These are phyloP conservation scores for Camellia oleifera DNA, from an alignment of 179 eudicot species.

Conservation along the genomic window DNA sequence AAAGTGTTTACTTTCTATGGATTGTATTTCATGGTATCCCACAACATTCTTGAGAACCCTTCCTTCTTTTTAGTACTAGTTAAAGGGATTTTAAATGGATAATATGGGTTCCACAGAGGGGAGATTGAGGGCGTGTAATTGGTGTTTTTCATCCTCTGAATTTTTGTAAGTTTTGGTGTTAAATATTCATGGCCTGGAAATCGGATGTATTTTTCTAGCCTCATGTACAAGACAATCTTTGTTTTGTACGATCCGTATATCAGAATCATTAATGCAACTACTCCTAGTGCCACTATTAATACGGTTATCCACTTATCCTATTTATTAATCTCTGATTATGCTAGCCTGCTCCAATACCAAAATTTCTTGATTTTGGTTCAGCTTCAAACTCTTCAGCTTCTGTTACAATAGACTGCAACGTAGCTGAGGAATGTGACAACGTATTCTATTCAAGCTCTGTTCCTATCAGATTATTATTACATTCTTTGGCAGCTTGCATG, in stretches of 20 bases:
- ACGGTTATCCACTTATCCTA: no score
- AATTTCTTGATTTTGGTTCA: background rate
- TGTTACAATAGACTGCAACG: no score
- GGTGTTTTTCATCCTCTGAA: background rate
- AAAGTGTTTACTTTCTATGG: background rate
- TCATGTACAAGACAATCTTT: background rate
- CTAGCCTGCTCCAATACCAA: background rate
- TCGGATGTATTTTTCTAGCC: background rate
- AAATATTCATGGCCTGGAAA: background rate
- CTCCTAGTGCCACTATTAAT: background rate
- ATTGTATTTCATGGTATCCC: background rate
- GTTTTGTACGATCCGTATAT: no score
- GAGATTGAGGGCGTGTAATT: background rate
- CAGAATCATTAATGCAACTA: background rate
- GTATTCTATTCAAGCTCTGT: no score
- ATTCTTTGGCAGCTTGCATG: no score
- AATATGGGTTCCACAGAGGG: background rate
- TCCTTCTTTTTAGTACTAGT: background rate
- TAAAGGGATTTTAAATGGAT: background rate
- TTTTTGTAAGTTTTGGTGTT: background rate
- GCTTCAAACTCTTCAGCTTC: background rate
- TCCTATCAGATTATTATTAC: no score
- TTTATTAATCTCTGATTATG: background rate
- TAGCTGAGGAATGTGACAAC: no score
- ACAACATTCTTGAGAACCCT: background rate